phyloP scores from a whole-genome alignment of 306 rosid genomes.

The Citrullus mucosospermus region DNA sequence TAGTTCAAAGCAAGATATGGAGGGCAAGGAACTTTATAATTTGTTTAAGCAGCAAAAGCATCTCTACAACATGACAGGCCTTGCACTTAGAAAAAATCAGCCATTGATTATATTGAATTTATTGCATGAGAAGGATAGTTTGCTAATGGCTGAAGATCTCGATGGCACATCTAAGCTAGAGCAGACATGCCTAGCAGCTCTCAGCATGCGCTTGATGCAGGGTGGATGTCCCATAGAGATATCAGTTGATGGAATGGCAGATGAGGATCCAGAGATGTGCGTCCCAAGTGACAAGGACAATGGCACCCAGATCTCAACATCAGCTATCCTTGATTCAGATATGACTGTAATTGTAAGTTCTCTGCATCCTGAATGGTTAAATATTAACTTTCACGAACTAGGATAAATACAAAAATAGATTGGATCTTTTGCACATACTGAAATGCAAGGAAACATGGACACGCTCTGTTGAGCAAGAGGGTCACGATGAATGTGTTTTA shows the following conservation, averaged over 20 bases:
- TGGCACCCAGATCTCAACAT: slow-evolving; percentile 24
- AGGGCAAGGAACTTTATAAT: slow-evolving; percentile 39
- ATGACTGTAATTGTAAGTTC: slow-evolving; percentile 57
- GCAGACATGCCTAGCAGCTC: slow-evolving; percentile 73
- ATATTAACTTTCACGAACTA: not conserved
- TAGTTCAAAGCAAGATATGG: slow-evolving; percentile 30
- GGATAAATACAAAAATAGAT: not conserved
- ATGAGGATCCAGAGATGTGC: slow-evolving; percentile 32
- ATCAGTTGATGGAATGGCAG: slow-evolving; percentile 31
- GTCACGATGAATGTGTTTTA: not conserved
- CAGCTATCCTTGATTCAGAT: slow-evolving; percentile 37
- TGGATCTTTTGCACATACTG: not conserved
- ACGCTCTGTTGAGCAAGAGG: not conserved
- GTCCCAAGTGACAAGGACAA: slow-evolving; percentile 28
- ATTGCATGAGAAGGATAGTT: slow-evolving; percentile 39
- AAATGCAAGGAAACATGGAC: not conserved
- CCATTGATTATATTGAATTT: slow-evolving; percentile 64
- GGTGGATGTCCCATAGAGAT: slow-evolving; percentile 40
- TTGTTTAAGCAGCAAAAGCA: slow-evolving; percentile 65
- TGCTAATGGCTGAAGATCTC: slow-evolving; percentile 31
- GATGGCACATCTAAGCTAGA: slow-evolving; percentile 50
- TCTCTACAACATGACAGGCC: slow-evolving; percentile 60
- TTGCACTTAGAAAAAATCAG: slow-evolving; percentile 76
- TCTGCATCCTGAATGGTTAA: not conserved
- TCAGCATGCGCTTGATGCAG: slow-evolving; percentile 50